phyloP scores from a whole-genome alignment of 169 alveolate species.

The Eimeria maxima region DNA sequence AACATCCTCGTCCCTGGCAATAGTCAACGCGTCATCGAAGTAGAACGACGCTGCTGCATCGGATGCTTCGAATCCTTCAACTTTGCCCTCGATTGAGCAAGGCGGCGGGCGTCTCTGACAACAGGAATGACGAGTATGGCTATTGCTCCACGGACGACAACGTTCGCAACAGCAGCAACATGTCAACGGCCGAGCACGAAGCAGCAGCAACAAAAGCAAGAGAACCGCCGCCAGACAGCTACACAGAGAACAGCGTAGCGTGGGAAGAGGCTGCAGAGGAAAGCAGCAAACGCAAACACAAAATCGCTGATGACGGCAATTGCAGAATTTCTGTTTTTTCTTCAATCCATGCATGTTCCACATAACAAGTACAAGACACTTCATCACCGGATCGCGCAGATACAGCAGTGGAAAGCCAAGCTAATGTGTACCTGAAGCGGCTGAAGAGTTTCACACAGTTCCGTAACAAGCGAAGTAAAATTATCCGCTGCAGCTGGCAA shows the following conservation, averaged over 20 bases:
- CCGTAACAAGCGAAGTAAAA: conserved; percentile 39
- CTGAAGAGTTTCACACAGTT: conserved; percentile 74
- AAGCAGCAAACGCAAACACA: background rate
- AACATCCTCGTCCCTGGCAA: conserved; percentile 69
- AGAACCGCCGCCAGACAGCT: conserved; percentile 73
- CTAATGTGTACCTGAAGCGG: conserved; percentile 61
- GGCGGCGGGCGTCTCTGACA: conserved; percentile 71
- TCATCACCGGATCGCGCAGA: background rate
- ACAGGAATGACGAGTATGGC: conserved; percentile 60
- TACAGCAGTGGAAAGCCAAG: background rate
- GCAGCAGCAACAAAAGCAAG: conserved; percentile 56
- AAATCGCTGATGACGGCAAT: background rate
- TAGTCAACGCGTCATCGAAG: conserved; percentile 68
- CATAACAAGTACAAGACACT: background rate
- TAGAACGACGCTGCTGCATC: conserved; percentile 73
- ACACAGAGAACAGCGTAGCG: conserved; percentile 70
- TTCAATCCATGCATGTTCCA: background rate
- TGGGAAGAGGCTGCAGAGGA: conserved; percentile 72
- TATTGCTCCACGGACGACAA: conserved; percentile 73
- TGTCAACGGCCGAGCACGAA: conserved; percentile 75
- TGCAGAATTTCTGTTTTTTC: background rate
- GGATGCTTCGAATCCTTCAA: conserved; percentile 33
- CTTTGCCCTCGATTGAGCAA: background rate
- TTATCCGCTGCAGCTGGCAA: conserved; percentile 66
- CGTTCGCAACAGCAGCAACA: conserved; percentile 81